A percentile compares a stretch with the other conserved stretches of the same genome.
Evolutionary conservation across 805 yeast genomes (phyloP).

Genomic region (Zygoascus tannicola): DNA sequence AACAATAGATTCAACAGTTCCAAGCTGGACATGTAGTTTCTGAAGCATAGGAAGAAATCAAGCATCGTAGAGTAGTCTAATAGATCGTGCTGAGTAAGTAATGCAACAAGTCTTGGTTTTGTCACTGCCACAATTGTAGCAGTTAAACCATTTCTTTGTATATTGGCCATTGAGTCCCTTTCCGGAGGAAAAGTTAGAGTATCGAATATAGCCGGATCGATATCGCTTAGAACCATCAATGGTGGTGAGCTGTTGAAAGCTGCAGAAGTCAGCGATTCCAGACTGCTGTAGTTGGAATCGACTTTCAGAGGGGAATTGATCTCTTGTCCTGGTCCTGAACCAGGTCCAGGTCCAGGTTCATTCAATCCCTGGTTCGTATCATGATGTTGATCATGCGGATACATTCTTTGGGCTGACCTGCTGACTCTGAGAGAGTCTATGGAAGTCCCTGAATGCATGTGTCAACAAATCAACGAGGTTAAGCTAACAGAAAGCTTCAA

Average conservation of each 20-base stretch:
- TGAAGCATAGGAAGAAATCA: constrained; percentile 78
- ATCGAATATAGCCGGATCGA: constrained; percentile 9
- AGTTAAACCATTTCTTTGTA: constrained; percentile 3
- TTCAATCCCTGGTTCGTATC: too few relatives aligned
- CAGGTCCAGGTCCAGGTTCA: too few relatives aligned
- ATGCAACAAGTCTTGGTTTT: constrained; percentile 26
- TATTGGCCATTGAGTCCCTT: constrained; percentile 6
- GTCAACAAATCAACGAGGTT: too few relatives aligned
- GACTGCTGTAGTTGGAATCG: too few relatives aligned
- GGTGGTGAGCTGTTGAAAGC: not conserved
- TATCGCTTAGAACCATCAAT: not conserved
- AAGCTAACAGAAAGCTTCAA: too few relatives aligned
- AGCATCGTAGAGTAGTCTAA: constrained; percentile 71
- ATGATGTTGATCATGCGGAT: too few relatives aligned
- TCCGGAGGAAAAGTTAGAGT: constrained; percentile 12
- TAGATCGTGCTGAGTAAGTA: constrained; percentile 55
- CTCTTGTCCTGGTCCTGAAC: too few relatives aligned
- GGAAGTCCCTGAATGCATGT: too few relatives aligned
- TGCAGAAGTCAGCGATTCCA: not conserved
- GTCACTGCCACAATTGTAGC: constrained; percentile 15
- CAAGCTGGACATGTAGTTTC: constrained; percentile 55
- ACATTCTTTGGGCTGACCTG: too few relatives aligned
- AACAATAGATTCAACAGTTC: constrained; percentile 53
- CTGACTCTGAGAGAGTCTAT: too few relatives aligned
- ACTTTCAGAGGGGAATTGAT: too few relatives aligned